These are phyloP conservation scores for Metschnikowia drakensbergensis DNA, from an alignment of 805 yeast species.

Conservation along the genomic window DNA sequence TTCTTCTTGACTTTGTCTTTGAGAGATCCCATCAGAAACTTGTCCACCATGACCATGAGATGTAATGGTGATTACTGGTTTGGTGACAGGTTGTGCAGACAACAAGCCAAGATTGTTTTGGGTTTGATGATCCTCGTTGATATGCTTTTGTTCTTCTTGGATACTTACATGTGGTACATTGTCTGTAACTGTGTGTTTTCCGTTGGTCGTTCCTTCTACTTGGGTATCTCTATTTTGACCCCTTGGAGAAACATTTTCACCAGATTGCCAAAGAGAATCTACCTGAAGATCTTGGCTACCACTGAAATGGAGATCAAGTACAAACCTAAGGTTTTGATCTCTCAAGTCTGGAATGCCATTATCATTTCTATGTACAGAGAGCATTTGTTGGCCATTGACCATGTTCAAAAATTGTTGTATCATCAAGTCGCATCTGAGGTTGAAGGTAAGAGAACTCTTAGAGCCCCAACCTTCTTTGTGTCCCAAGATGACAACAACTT, in stretches of 20 bases:
- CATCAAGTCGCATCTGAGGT: conserved; percentile 98
- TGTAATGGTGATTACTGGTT: conserved; percentile 96
- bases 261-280: conserved; percentile 97
- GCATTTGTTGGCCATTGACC: conserved; percentile 96
- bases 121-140: conserved; percentile 94
- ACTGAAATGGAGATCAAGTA: conserved; percentile 99
- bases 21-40: conserved; percentile 87
- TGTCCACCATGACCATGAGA: conserved; percentile 83
- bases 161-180: conserved; percentile 99
- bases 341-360: conserved; percentile 99
- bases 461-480: conserved; percentile 98
- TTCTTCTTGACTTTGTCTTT: conserved; percentile 71
- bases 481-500: conserved; percentile 95
- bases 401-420: conserved; percentile 93
- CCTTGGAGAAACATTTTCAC: conserved; percentile 99
- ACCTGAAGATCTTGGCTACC: conserved; percentile 95
- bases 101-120: conserved; percentile 83
- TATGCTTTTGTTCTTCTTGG: conserved; percentile 93
- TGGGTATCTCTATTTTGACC: conserved; percentile 97
- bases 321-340: conserved; percentile 95
- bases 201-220: conserved; percentile 94
- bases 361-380: conserved; percentile 99
- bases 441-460: conserved; percentile 96
- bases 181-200: conserved; percentile 92
- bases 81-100: conserved; percentile 67